Percentiles rank a stretch among this genome's conserved stretches.
Evolutionary conservation across 176 grass and related monocot species (phyloP).

Genomic region (Guadua angustifolia): DNA sequence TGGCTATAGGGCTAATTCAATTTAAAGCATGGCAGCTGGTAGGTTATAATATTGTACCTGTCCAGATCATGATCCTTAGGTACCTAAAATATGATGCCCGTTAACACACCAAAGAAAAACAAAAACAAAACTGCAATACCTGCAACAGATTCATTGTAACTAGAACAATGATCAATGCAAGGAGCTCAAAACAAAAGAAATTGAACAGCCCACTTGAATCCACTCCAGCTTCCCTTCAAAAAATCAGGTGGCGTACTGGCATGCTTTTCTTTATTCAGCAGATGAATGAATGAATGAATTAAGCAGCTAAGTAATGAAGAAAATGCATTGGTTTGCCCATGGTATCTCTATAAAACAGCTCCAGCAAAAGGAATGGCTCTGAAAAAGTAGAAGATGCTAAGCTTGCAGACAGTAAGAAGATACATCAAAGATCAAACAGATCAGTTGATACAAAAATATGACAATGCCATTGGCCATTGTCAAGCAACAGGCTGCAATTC

Average conservation of each 20-base stretch:
- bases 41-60: slow-evolving; percentile 26
- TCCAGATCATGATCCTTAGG: slow-evolving; percentile 25
- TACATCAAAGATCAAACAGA: slow-evolving; percentile 10
- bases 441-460: slow-evolving; percentile 1
- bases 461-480: slow-evolving; percentile 6
- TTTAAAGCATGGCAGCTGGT: slow-evolving; percentile 31
- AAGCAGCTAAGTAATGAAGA: slow-evolving; percentile 34
- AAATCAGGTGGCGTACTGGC: not conserved
- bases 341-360: slow-evolving; percentile 45
- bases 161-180: slow-evolving; percentile 25
- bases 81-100: slow-evolving; percentile 17
- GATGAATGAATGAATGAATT: slow-evolving; percentile 18
- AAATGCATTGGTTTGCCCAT: slow-evolving; percentile 22
- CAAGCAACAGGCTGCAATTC: slow-evolving; percentile 65
- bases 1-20: slow-evolving; percentile 22
- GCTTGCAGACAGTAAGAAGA: slow-evolving; percentile 29
- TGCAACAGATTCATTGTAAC: slow-evolving; percentile 24
- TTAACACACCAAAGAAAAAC: not conserved
- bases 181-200: slow-evolving; percentile 22
- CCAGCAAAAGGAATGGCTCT: slow-evolving; percentile 17
- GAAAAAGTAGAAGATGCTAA: slow-evolving; percentile 1
- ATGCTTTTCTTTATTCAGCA: slow-evolving; percentile 1
- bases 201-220: not conserved
- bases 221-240: slow-evolving; percentile 13
- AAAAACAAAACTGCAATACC: slow-evolving; percentile 3